Evolutionary conservation across 2,329 filamentous ascomycete species (phyloP).

Genomic region (Aspergillus pseudoterreus): DNA sequence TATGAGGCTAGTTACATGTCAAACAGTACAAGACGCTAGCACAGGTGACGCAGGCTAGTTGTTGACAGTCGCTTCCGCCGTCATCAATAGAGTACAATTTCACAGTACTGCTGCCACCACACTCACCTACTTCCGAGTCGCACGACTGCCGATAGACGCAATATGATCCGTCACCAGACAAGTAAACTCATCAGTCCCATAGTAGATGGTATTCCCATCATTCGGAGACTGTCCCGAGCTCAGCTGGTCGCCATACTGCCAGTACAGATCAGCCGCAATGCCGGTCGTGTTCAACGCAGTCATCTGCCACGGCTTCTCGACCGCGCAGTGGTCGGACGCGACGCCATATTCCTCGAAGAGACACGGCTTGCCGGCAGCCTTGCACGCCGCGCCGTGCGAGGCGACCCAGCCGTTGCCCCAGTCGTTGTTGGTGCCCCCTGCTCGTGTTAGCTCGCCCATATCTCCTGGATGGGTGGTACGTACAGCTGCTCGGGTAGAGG

Average conservation of each 20-base stretch:
- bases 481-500: slow-evolving; percentile 48
- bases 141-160: slow-evolving; percentile 12
- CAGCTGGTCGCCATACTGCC: slow-evolving; percentile 35
- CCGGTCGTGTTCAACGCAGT: slow-evolving; percentile 31
- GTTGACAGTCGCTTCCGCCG: too few relatives aligned
- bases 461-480: slow-evolving; percentile 1
- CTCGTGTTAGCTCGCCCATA: not conserved
- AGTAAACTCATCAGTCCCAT: slow-evolving; percentile 26
- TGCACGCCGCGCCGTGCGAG: slow-evolving; percentile 41
- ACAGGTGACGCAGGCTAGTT: too few relatives aligned
- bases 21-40: too few relatives aligned
- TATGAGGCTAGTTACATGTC: too few relatives aligned
- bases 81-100: too few relatives aligned
- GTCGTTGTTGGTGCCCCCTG: slow-evolving; percentile 34
- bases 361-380: slow-evolving; percentile 36
- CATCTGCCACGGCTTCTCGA: slow-evolving; percentile 34
- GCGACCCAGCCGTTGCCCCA: slow-evolving; percentile 49
- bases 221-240: slow-evolving; percentile 26
- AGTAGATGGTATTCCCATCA: slow-evolving; percentile 32
- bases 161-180: slow-evolving; percentile 33
- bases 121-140: not conserved
- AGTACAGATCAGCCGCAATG: slow-evolving; percentile 36
- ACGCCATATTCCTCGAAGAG: slow-evolving; percentile 42
- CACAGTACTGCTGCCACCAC: too few relatives aligned
- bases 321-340: slow-evolving; percentile 22